phyloP scores from a whole-genome alignment of 495 filamentous ascomycete species.

The Corynascus novoguineensis region DNA sequence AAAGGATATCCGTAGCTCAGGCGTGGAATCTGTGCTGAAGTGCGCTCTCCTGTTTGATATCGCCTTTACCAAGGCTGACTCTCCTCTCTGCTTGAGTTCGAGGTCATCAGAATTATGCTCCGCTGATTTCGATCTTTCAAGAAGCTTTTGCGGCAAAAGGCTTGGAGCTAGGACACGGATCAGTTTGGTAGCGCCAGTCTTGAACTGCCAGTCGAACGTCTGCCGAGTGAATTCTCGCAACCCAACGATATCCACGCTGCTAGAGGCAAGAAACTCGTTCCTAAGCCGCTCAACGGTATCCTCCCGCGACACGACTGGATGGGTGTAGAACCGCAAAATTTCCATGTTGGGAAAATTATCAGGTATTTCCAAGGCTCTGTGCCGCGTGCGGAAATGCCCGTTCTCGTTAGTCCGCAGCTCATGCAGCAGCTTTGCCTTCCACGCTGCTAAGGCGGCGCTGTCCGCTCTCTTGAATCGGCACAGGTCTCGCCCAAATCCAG shows the following conservation, averaged over 20 bases:
- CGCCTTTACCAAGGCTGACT: slow-evolving; percentile 48
- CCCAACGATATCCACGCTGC: slow-evolving; percentile 57
- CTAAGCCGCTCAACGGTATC: slow-evolving; percentile 56
- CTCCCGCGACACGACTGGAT: slow-evolving; percentile 67
- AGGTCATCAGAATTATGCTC: slow-evolving; percentile 31
- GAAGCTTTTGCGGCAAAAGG: slow-evolving; percentile 61
- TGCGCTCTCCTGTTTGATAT: slow-evolving; percentile 65
- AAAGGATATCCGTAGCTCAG: slow-evolving; percentile 73
- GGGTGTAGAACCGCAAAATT: slow-evolving; percentile 78
- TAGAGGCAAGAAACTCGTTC: slow-evolving; percentile 55
- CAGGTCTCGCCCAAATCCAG: slow-evolving; percentile 77
- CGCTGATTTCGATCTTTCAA: slow-evolving; percentile 29
- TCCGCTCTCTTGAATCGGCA: slow-evolving; percentile 52
- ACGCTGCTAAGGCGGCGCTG: slow-evolving; percentile 53
- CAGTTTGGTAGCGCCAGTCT: slow-evolving; percentile 75
- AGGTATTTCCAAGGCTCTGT: slow-evolving; percentile 68
- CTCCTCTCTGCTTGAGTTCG: slow-evolving; percentile 39
- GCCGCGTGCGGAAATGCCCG: slow-evolving; percentile 70
- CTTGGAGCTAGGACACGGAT: slow-evolving; percentile 76
- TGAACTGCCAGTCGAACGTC: slow-evolving; percentile 79
- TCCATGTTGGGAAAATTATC: slow-evolving; percentile 73
- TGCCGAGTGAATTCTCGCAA: slow-evolving; percentile 69
- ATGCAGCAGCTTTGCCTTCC: slow-evolving; percentile 67
- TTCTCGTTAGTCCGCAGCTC: slow-evolving; percentile 82
- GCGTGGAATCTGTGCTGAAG: slow-evolving; percentile 64